These are phyloP conservation scores for Cladophialophora immunda DNA, from an alignment of 2,329 filamentous ascomycete species.

Conservation along the genomic window DNA sequence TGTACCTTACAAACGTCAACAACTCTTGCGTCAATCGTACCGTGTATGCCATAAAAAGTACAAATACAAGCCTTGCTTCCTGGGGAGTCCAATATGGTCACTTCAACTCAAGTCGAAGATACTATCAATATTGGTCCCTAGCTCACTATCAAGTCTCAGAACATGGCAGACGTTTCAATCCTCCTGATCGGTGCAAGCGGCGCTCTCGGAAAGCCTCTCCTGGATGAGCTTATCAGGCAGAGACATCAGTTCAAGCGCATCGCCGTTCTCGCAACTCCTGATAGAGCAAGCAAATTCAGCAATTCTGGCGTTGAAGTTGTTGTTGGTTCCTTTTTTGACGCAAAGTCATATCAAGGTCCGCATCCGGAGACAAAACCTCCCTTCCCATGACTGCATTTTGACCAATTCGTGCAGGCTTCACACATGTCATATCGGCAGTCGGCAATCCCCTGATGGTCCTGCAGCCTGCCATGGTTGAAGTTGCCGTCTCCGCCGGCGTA, in stretches of 20 bases:
- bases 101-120: not conserved
- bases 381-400: not conserved
- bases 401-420: constrained; percentile 13
- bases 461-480: constrained; percentile 47
- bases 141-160: not conserved
- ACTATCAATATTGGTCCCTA: not conserved
- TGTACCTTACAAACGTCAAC: not conserved
- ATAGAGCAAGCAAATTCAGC: constrained; percentile 22
- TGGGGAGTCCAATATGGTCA: too few species aligned
- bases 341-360: constrained; percentile 19
- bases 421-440: constrained; percentile 23
- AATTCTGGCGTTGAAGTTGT: constrained; percentile 20
- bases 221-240: constrained; percentile 22
- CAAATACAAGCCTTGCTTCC: constrained; percentile 8
- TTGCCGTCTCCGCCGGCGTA: constrained; percentile 49
- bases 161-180: constrained; percentile 22
- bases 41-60: not conserved
- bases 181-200: constrained; percentile 25
- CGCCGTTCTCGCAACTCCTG: constrained; percentile 23
- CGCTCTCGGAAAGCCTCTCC: constrained; percentile 22
- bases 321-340: constrained; percentile 16
- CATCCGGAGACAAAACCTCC: not conserved
- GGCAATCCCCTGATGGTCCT: constrained; percentile 24
- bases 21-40: not conserved
- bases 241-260: constrained; percentile 22